phyloP scores from a whole-genome alignment of 495 filamentous ascomycete genomes.

The Saxophila tyrrhenica region DNA sequence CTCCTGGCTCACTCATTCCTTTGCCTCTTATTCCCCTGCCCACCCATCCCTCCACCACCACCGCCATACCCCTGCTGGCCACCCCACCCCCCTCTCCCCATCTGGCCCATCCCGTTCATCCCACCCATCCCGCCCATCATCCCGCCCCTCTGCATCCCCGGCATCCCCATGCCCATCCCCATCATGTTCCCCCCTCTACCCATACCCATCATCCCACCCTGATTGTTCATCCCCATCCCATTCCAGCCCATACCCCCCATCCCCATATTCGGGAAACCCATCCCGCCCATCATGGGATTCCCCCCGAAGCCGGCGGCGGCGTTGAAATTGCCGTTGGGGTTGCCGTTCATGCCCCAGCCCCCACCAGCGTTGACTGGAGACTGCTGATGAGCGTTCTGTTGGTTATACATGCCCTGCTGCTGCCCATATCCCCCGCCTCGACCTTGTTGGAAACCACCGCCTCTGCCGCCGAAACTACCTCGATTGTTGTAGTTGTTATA shows the following conservation, averaged over 20 bases:
- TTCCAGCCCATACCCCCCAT: slow-evolving; percentile 41
- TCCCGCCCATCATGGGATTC: slow-evolving; percentile 42
- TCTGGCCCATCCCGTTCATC: slow-evolving; percentile 30
- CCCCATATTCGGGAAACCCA: slow-evolving; percentile 46
- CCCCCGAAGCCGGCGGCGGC: slow-evolving; percentile 34
- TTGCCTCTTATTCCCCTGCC: slow-evolving; percentile 13
- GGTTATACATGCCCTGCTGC: not conserved
- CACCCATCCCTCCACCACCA: slow-evolving; percentile 46
- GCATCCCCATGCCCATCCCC: slow-evolving; percentile 32
- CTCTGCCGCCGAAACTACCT: slow-evolving; percentile 36
- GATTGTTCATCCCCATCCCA: slow-evolving; percentile 51
- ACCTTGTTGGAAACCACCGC: slow-evolving; percentile 16
- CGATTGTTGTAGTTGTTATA: slow-evolving; percentile 33
- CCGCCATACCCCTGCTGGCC: slow-evolving; percentile 41
- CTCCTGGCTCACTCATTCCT: slow-evolving; percentile 5
- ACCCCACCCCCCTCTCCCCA: slow-evolving; percentile 15
- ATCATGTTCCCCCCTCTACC: slow-evolving; percentile 52
- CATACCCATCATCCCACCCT: slow-evolving; percentile 47
- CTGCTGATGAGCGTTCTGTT: not conserved
- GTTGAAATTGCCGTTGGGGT: slow-evolving; percentile 9
- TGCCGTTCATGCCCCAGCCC: slow-evolving; percentile 1
- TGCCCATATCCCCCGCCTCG: too few species aligned
- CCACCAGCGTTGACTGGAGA: not conserved
- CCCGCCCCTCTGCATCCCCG: slow-evolving; percentile 12
- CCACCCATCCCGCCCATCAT: slow-evolving; percentile 20